phyloP scores from a whole-genome alignment of 495 filamentous ascomycete species.

The Umbilicaria muhlenbergii region DNA sequence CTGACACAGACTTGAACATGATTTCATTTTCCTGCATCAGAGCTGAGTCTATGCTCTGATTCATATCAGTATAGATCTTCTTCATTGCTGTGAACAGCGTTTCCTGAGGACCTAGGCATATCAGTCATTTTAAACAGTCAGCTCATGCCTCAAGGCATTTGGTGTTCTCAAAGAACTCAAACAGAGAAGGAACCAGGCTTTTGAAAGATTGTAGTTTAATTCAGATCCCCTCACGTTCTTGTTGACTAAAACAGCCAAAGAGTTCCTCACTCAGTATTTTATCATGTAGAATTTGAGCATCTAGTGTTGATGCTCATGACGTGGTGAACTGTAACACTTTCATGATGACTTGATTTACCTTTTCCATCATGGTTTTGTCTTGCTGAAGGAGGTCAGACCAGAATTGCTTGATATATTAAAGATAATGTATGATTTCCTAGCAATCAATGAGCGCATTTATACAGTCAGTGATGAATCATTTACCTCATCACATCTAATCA shows the following conservation, averaged over 20 bases:
- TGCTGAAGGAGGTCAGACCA: conserved; percentile 2
- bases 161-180: conserved; percentile 7
- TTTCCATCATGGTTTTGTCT: conserved; percentile 1
- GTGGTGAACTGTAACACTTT: conserved; percentile 5
- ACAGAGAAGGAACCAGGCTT: conserved; percentile 6
- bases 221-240: conserved; percentile 3
- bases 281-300: conserved; percentile 2
- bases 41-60: conserved; percentile 1
- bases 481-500: no score
- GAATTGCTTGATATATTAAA: conserved; percentile 6
- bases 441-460: conserved; percentile 1
- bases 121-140: conserved; percentile 7
- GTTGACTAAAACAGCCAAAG: conserved; percentile 4
- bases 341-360: conserved; percentile 4
- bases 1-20: conserved; percentile 1
- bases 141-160: conserved; percentile 3
- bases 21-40: no score
- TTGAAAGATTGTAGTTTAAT: not conserved
- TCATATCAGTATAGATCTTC: conserved; percentile 4
- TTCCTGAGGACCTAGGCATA: not conserved
- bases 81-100: conserved; percentile 4
- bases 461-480: not conserved
- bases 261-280: not conserved
- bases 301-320: conserved; percentile 1
- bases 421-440: conserved; percentile 6